Evolutionary conservation across 2,329 filamentous ascomycete species (phyloP), one percentile per base, ranked within the genome.

Genomic region (Cylindrodendrum hubeiense): DNA sequence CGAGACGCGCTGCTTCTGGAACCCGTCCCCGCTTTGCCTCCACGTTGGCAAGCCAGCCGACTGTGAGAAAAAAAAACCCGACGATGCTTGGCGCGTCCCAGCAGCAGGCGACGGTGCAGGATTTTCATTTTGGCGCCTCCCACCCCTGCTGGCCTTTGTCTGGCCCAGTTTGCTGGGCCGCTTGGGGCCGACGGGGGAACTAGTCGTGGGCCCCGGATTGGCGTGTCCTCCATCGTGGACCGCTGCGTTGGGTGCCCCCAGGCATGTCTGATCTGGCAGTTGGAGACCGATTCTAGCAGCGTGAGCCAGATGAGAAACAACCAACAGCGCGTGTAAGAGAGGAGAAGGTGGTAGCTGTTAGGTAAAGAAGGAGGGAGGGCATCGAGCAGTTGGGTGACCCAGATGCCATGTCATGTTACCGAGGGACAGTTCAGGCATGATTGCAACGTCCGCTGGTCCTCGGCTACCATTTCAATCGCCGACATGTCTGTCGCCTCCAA

Each of bases 201-300:
- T 70, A 68, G 57, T 37, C 65, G 28, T 67, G 60, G 60, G 52
- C 60, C 63, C 64, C 68, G 63, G 68, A 17, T 47, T 60, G 59
- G 66, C 61, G 71, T 65, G 71, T 60, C 62, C 63, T 63, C 60
- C 69, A 66, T 74, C 71, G 65, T 73, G 72, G 70, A 74, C 72
- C 71, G 63, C 71, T 74, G 63, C 61, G 69, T 71, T 67, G 71
- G 71, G 71, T 65, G 60, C 64, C 52, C 65, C 67, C 70, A 53
- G 51, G 68, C 54, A 21, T 44, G 56, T 46, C 17, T 53, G 33
- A 58, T 58, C 49, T 59, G 54, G 54, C 26, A 53, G 41, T n/a
- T 49, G 21, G 28, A 34, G 30, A 44, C 46, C 44, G 55, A 51
- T 28, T 12, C 34, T 41, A 49, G 24, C 30, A 46, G 33, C 39